phyloP scores from a whole-genome alignment of 192 early-diverging fungal species.

The Dissophora globulifera region DNA sequence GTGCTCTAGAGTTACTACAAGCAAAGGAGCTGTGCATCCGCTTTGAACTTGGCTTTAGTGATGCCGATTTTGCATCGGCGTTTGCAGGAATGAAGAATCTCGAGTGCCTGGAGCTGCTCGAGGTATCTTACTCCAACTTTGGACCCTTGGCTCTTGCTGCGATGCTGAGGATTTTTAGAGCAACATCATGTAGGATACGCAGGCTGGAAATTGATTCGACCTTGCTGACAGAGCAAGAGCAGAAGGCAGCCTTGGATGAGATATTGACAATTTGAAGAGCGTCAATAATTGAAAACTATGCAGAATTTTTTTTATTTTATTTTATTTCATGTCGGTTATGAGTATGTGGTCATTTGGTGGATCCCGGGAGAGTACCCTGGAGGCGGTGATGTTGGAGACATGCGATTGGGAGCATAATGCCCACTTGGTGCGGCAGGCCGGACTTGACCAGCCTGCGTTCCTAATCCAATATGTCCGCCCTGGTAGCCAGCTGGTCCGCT shows the following conservation, averaged over 20 bases:
- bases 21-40: constrained; percentile 16
- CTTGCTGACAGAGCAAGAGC: constrained; percentile 10
- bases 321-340: neutral
- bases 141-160: constrained; percentile 16
- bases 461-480: too few species aligned
- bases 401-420: too few species aligned
- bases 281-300: neutral
- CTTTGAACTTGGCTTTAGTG: constrained; percentile 17
- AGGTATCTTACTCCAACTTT: constrained; percentile 27
- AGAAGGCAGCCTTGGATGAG: constrained; percentile 3
- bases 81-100: constrained; percentile 30
- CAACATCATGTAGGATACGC: constrained; percentile 16
- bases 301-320: neutral
- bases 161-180: constrained; percentile 15
- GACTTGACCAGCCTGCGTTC: too few species aligned
- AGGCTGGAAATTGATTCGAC: constrained; percentile 5
- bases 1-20: constrained; percentile 11
- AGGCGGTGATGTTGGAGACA: neutral
- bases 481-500: too few species aligned
- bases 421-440: too few species aligned
- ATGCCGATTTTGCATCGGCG: constrained; percentile 26
- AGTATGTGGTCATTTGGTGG: too few species aligned
- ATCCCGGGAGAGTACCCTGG: neutral
- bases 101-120: constrained; percentile 13
- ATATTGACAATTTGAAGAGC: constrained; percentile 11